Evolutionary conservation across 2,329 filamentous ascomycete genomes (phyloP).

Genomic region (Chaetomiaceae sp.): DNA sequence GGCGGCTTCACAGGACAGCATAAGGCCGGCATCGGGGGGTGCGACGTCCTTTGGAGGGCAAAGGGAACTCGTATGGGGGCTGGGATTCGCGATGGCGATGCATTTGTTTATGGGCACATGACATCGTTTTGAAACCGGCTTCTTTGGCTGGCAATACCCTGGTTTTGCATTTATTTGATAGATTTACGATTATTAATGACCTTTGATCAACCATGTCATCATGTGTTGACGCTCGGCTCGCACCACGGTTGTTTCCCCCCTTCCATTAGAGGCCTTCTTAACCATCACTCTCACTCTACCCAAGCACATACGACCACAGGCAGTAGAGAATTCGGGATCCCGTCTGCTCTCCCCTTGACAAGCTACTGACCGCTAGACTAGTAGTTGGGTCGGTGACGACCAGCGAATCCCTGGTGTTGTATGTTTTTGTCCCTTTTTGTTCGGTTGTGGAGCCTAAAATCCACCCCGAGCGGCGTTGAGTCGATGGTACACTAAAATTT

Average conservation of each 20-base stretch:
- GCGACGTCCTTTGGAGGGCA: neutral
- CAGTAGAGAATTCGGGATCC: neutral
- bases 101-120: neutral
- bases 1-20: neutral
- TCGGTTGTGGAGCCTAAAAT: too few species aligned
- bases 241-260: too few species aligned
- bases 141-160: conserved; percentile 3
- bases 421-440: too few species aligned
- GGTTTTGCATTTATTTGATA: neutral
- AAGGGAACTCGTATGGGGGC: neutral
- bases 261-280: too few species aligned
- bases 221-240: too few species aligned
- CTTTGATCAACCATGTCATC: too few species aligned
- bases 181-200: conserved; percentile 3
- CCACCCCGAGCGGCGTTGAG: too few species aligned
- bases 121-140: neutral
- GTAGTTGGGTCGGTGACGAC: neutral
- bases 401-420: too few species aligned
- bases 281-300: too few species aligned
- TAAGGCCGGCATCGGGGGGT: neutral
- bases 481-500: too few species aligned
- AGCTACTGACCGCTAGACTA: neutral
- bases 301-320: neutral
- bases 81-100: neutral
- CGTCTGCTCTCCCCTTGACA: neutral